Evolutionary conservation across 2,329 filamentous ascomycete species (phyloP), one percentile per base, ranked within the genome.

Genomic region (Aspergillus aculeatinus): DNA sequence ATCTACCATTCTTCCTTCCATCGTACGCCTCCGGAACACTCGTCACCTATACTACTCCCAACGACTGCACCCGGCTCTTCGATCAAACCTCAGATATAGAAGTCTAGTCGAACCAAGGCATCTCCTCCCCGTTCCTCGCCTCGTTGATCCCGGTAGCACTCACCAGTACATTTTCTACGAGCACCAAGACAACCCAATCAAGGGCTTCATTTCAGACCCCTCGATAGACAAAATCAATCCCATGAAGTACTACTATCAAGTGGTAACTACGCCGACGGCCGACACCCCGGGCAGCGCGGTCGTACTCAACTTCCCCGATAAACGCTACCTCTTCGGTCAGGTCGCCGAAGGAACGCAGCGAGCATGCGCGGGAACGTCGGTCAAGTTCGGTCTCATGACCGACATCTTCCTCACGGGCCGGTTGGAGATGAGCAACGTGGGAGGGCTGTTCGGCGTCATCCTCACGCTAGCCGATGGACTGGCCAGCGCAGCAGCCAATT

Each of bases 341-440:
- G 75, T 94, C 16, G 80, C 87, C 10, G 95, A 99, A 76, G 95
- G 94, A 16, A 89, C 89, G 0, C 95, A 98, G 79, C 85, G 95
- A 59, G 86, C 88, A 51, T 82, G 89, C 70, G 82, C 83, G 42
- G 87, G 93, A 76, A 85, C 88, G 64, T 89, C 87, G 58, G 72
- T 89, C 10, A 80, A 83, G 35, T 69, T 96, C 65, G 75, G 81
- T 29, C 89, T 89, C 71, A 81, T 91, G 1, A 85, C 86, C 51
- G 87, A 96, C 68, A 80, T 96, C 60, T 97, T 99, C 74, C 74
- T 99, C 60, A 90, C 91, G 0, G 95, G 95, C 2, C 82, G 82
- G 47, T 85, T 90, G 47, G 83, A 86, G 72, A 97, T 92, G 92
- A 78, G 80, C 31, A 90, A 86, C 68, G 85, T 85, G 35, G 95